Evolutionary conservation across 306 rosid species (phyloP).

Genomic region (Crataegus laevigata): DNA sequence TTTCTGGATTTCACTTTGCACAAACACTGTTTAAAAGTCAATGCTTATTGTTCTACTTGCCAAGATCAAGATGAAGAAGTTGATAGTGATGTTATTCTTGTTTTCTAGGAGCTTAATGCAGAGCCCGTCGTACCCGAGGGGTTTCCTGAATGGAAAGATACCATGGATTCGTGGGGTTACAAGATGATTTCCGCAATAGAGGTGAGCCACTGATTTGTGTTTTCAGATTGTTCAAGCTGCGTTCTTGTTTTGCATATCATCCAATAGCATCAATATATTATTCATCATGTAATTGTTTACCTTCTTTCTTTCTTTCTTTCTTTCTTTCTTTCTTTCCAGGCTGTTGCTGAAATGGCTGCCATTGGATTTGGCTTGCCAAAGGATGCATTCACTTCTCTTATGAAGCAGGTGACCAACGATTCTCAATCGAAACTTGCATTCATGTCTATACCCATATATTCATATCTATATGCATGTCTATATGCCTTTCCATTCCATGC

Average conservation of each 20-base stretch:
- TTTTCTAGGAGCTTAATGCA: conserved; percentile 74
- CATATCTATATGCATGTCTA: background rate
- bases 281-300: background rate
- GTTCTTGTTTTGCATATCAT: background rate
- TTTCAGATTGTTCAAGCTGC: background rate
- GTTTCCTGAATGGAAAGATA: conserved; percentile 81
- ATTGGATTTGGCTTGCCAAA: conserved; percentile 87
- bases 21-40: background rate
- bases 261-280: background rate
- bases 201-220: conserved; percentile 25
- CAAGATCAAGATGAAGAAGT: background rate
- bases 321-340: conserved; percentile 37
- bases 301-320: conserved; percentile 15
- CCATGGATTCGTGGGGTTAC: conserved; percentile 93
- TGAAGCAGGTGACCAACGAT: conserved; percentile 59
- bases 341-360: conserved; percentile 96
- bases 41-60: conserved; percentile 8
- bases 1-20: background rate
- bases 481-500: background rate
- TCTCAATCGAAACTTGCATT: background rate
- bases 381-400: conserved; percentile 85
- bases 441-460: no score
- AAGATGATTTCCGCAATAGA: conserved; percentile 83
- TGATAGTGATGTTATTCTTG: background rate
- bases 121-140: conserved; percentile 91